Evolutionary conservation across 495 filamentous ascomycete genomes (phyloP).

Genomic region (Lophiostoma macrostomum): DNA sequence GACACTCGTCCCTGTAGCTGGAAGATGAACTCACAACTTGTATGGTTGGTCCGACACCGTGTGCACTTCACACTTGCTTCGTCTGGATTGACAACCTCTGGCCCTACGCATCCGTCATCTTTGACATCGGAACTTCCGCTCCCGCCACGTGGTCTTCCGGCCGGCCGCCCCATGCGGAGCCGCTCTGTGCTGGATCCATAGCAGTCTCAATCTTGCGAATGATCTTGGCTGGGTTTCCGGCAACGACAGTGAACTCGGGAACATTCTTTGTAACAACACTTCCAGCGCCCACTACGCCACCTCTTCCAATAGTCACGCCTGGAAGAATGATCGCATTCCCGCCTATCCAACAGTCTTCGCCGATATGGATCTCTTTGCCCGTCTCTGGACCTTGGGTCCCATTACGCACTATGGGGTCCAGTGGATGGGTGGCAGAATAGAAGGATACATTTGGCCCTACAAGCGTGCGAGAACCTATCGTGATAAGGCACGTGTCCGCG

Average conservation of each 20-base stretch:
- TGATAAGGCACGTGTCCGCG: constrained; percentile 74
- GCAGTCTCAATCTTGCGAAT: constrained; percentile 32
- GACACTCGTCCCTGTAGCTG: no score
- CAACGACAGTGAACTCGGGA: constrained; percentile 38
- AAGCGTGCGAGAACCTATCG: constrained; percentile 74
- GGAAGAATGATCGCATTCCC: constrained; percentile 72
- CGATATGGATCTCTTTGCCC: constrained; percentile 72
- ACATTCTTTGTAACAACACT: constrained; percentile 76
- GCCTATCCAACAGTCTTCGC: constrained; percentile 87
- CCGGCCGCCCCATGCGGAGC: constrained; percentile 8
- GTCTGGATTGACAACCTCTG: neutral
- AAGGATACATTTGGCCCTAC: constrained; percentile 77
- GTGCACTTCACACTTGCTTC: neutral
- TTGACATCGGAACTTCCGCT: constrained; percentile 25
- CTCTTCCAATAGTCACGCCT: constrained; percentile 78
- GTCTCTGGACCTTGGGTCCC: constrained; percentile 71
- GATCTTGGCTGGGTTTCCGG: constrained; percentile 42
- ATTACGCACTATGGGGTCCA: constrained; percentile 69
- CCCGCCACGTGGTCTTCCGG: constrained; percentile 17
- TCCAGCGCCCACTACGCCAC: constrained; percentile 75
- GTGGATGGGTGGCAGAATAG: constrained; percentile 70
- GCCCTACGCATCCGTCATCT: constrained; percentile 16
- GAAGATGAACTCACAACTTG: no score
- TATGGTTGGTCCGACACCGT: no score
- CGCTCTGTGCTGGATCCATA: constrained; percentile 27